Evolutionary conservation across 257 asterid genomes (phyloP).

Genomic region (Solanum dulcamara): DNA sequence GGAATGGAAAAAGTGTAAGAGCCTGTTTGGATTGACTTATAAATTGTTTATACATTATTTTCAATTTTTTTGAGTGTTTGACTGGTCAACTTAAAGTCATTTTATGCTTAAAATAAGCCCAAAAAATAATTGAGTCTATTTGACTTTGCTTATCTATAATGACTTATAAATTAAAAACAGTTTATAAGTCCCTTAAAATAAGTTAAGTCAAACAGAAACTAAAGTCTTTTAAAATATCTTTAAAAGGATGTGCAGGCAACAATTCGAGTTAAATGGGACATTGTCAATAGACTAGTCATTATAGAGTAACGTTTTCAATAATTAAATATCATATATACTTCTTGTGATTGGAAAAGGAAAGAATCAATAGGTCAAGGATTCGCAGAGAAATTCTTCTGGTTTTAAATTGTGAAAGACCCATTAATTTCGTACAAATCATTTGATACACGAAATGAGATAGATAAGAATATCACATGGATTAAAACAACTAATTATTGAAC

Average conservation of each 20-base stretch:
- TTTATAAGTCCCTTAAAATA: no score
- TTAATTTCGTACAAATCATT: not conserved
- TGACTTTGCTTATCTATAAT: no score
- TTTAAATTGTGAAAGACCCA: not conserved
- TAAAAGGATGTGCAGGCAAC: not conserved
- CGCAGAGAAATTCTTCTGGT: not conserved
- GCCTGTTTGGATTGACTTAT: no score
- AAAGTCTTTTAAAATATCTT: not conserved
- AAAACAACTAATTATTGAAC: fast-evolving
- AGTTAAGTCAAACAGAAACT: no score
- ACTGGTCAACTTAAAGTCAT: no score
- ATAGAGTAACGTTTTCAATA: not conserved
- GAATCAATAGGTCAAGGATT: not conserved
- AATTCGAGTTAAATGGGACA: not conserved
- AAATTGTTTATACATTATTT: no score
- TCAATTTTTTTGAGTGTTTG: no score
- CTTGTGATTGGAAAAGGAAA: not conserved
- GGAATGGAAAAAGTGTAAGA: not conserved
- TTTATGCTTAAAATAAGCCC: no score
- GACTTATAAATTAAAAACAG: no score
- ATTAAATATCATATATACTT: not conserved
- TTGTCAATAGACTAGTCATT: not conserved
- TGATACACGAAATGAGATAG: fast-evolving
- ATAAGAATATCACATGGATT: not conserved
- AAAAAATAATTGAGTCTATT: no score